A percentile compares a stretch with the other conserved stretches of the same genome.
Conservation (phyloP, 345 rosid species). For the Eucalyptus sp. region DNA sequence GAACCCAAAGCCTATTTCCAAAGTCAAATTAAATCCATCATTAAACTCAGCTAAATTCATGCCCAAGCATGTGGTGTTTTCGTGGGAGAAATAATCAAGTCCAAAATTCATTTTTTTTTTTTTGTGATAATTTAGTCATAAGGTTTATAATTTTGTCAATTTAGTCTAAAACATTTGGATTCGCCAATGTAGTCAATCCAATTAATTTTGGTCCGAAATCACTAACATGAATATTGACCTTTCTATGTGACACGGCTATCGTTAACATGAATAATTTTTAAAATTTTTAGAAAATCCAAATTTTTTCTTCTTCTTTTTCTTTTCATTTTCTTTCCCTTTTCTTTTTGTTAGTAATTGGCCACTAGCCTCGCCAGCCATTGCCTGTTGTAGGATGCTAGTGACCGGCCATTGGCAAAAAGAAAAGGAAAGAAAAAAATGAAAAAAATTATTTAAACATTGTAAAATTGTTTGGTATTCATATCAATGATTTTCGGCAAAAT, state of each 20-base stretch:
- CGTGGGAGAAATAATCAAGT: neutral
- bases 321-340: neutral
- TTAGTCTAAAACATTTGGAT: too few species aligned
- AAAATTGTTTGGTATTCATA: too few species aligned
- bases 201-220: accelerated
- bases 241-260: accelerated
- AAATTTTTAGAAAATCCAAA: too few species aligned
- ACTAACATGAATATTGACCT: accelerated
- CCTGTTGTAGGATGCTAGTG: neutral
- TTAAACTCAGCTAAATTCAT: neutral
- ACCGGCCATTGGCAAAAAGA: accelerated
- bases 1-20: neutral
- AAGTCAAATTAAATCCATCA: too few species aligned
- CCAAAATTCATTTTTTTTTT: neutral
- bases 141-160: too few species aligned
- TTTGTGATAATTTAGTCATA: too few species aligned
- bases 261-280: neutral
- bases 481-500: accelerated
- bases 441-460: neutral
- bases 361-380: neutral
- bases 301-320: too few species aligned
- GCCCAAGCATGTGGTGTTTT: neutral
- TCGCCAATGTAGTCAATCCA: accelerated
- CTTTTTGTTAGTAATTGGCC: accelerated
- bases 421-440: neutral